Base-by-base conservation (phyloP, 306 rosid species). In the Fagus crenata region DNA sequence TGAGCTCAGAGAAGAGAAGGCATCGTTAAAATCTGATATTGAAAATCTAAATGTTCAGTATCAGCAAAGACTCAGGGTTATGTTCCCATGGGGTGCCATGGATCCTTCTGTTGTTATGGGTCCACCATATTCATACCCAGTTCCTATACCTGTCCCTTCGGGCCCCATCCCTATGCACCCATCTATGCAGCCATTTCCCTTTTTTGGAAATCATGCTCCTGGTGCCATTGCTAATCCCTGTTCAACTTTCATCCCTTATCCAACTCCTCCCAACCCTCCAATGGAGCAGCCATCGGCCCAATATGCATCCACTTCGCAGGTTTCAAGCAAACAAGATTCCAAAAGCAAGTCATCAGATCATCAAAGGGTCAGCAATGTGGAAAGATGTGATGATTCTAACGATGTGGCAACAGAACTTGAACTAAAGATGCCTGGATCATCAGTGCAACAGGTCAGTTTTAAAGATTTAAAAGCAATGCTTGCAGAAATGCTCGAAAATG, bases 361-460 rank as follows among this genome's bases (percentile, higher is more conserved):
- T 77, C 87, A 77, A 51, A 88, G 82, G 77, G 71, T 80, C 28
- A 22, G 80, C 73, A 81, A 82, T 72, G 90, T 67, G 0, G 92
- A 89, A 79, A 87, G 86, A 71, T 86, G 92, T 74, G 81, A 86
- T 0, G 87, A 77, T 35, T 89, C 96, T 56, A 87, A 77, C 0
- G 97, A 92, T 56, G 98, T 94, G 53, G 97, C 95, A 54, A 94
- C 98, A 3, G 95, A 90, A 59, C 98, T 94, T 73, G 96, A 88
- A 81, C 93, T 94, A 69, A 94, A 94, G 95, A 89, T 88, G 92
- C 98, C 98, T 22, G 98, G 98, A 64, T 89, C 96, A 54, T 90
- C 97, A 32, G 74, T 88, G n/a, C 89, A 78, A 39, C 92, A 83
- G 91, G 98, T 92, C 75, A 63, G 84, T 77, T 73, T 58, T 53